These are phyloP conservation scores for Bothriochloa decipiens DNA, from an alignment of 176 grass and related monocot species.

Conservation along the genomic window DNA sequence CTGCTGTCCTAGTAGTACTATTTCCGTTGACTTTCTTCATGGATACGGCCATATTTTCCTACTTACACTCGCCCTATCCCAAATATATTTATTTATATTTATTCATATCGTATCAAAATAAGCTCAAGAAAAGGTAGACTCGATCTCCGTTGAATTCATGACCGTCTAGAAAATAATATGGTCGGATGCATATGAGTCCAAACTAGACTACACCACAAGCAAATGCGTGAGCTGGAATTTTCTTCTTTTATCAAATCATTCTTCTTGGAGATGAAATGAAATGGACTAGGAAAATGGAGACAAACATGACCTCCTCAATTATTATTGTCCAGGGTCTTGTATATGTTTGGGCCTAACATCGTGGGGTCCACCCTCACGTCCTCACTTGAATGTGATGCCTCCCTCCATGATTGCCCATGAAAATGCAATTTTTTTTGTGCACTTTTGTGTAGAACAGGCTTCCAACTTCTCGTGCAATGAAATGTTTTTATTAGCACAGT, in stretches of 20 bases:
- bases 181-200: conserved; percentile 4
- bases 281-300: not conserved
- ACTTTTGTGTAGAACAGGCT: not conserved
- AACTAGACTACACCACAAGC: conserved; percentile 39
- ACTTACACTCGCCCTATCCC: conserved; percentile 18
- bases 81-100: not conserved
- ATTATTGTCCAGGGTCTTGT: conserved; percentile 34
- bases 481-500: not conserved
- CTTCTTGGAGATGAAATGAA: conserved; percentile 6
- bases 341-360: conserved; percentile 46
- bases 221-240: conserved; percentile 42
- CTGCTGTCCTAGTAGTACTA: not conserved
- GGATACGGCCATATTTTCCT: not conserved
- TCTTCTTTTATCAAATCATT: not conserved
- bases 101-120: conserved; percentile 16
- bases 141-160: not conserved
- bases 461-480: not conserved
- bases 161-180: conserved; percentile 30
- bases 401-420: conserved; percentile 42
- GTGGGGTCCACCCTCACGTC: conserved; percentile 33
- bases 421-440: conserved; percentile 7
- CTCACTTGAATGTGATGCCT: conserved; percentile 43
- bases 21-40: conserved; percentile 30
- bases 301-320: conserved; percentile 49
- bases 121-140: conserved; percentile 4